Percentiles rank a stretch among this genome's conserved stretches.
Evolutionary conservation across 495 filamentous ascomycete species (phyloP).

Genomic region (Podospora australis): DNA sequence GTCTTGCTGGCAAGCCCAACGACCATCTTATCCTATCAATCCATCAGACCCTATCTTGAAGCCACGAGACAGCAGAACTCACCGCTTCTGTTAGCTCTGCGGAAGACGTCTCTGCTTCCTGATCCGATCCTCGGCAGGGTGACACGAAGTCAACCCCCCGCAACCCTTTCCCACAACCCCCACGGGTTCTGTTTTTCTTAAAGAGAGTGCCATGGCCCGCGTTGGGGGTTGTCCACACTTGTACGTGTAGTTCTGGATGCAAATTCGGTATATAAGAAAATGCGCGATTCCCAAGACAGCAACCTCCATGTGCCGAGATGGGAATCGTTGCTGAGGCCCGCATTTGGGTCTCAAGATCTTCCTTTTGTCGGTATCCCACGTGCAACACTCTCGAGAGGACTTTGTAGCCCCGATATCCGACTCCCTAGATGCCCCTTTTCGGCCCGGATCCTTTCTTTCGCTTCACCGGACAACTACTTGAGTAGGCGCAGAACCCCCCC

Average conservation of each 20-base stretch:
- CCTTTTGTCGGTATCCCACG: conserved; percentile 5
- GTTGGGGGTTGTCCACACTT: neutral
- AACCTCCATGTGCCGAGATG: conserved; percentile 4
- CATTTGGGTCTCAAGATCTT: conserved; percentile 1
- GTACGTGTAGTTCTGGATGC: conserved; percentile 3
- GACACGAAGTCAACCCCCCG: conserved; percentile 7
- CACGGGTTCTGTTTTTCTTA: conserved; percentile 6
- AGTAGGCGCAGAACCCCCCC: no score
- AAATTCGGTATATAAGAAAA: conserved; percentile 11
- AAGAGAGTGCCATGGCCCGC: conserved; percentile 1
- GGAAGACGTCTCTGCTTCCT: neutral
- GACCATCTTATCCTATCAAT: conserved; percentile 1
- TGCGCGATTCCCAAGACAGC: conserved; percentile 3
- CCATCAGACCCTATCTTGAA: neutral
- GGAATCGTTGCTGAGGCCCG: no score
- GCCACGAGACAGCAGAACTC: conserved; percentile 12
- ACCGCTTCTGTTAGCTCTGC: neutral
- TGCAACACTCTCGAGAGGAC: conserved; percentile 2
- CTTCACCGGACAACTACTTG: no score
- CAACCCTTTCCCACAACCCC: neutral
- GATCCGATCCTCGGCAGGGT: conserved; percentile 2
- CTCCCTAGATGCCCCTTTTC: no score
- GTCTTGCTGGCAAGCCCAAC: conserved; percentile 11
- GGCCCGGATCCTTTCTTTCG: no score
- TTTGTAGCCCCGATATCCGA: neutral